Evolutionary conservation across 108 stramenopile genomes (phyloP).

Genomic region (Cyclotella sp.): DNA sequence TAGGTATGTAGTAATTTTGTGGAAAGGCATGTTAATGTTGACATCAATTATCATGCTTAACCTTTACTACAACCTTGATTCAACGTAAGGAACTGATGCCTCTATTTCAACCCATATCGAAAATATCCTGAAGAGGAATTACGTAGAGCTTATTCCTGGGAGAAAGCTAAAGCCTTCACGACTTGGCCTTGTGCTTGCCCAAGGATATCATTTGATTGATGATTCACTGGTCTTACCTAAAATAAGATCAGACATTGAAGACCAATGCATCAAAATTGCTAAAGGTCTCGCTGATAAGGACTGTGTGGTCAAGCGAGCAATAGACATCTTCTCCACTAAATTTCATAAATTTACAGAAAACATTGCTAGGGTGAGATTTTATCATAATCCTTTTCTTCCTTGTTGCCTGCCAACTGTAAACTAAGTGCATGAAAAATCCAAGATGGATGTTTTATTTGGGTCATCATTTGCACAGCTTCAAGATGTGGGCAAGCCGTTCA

Average conservation of each 20-base stretch:
- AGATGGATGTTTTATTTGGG: constrained; percentile 91
- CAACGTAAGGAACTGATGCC: constrained; percentile 58
- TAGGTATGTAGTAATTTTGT: constrained; percentile 53
- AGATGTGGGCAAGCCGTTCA: constrained; percentile 91
- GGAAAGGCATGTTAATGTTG: not conserved
- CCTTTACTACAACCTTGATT: not conserved
- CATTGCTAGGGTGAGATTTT: not conserved
- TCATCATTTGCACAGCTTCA: constrained; percentile 87
- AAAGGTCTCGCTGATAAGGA: constrained; percentile 78
- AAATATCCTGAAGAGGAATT: constrained; percentile 89
- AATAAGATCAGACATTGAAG: constrained; percentile 91
- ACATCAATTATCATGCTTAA: too few species aligned
- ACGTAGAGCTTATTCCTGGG: constrained; percentile 78
- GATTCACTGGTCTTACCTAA: constrained; percentile 85
- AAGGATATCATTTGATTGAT: constrained; percentile 92
- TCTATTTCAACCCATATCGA: constrained; percentile 90
- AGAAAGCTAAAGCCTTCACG: constrained; percentile 83
- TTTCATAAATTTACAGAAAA: constrained; percentile 73
- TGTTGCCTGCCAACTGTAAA: not conserved
- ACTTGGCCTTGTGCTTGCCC: constrained; percentile 88
- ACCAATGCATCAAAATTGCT: constrained; percentile 87
- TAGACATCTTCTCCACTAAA: constrained; percentile 75
- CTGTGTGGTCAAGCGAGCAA: constrained; percentile 67
- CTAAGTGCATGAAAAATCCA: constrained; percentile 49
- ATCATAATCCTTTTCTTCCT: not conserved